Evolutionary conservation across 768 basidiomycete genomes (phyloP), one percentile per base, ranked within the genome.

Genomic region (Paxillus rubicundulus): DNA sequence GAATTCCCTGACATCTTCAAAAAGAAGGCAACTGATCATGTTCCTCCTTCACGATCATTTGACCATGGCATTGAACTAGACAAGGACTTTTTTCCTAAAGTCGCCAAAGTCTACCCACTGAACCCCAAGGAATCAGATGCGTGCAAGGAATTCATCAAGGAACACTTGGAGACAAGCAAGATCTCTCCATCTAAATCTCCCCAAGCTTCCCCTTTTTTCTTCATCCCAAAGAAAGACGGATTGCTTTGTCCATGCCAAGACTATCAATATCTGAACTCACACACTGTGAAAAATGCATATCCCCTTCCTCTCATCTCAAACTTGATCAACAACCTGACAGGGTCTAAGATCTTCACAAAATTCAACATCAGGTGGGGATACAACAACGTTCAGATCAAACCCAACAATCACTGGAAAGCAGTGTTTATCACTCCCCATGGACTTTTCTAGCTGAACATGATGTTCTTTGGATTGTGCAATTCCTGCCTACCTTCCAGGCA

Each of bases 401-500:
- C 44, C 9, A 17, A 36, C 1, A 13, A 51, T 14, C 12, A 39
- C 16, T 51, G 43, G 50, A 51, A 51, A 45, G 50, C 27, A 4
- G 36, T 20, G 0, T 45, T 51, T 18, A 20, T 43, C 1, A 43
- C 32, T 16, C n/a, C 18, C 14, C 0, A 18, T 2, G 41, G 41
- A 0, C 4, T 33, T 1, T 50, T 47, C 5, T 39, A 62, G 45
- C 49, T 56, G 14, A 44, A 41, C 20, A 51, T 62, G 18, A 61
- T 62, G 58, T 61, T 61, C 20, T 63, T 62, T 36, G 58, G 58
- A 1, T 37, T 62, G 3, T 52, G 44, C n/a, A 61, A 63, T 28
- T 50, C 36, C 61, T 43, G 0, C 47, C 53, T 12, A 55, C 45
- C 20, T 64, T 64, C 59, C 71, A 68, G 41, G 32, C 5, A 5